These are phyloP conservation scores for Helotiales sp. DNA, from an alignment of 2,329 filamentous ascomycete species.

Conservation along the genomic window DNA sequence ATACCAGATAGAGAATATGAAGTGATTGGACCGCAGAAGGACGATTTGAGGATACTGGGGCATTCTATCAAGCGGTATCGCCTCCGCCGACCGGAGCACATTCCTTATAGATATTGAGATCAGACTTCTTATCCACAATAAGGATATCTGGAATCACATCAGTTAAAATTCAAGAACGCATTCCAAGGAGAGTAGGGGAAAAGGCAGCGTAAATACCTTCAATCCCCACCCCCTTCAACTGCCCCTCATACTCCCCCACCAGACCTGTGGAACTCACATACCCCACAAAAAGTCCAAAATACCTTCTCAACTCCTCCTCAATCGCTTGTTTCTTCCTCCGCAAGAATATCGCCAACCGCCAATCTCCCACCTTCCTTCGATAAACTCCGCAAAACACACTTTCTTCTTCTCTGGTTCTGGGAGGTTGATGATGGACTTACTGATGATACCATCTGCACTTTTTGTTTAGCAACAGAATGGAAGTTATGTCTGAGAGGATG, in stretches of 20 bases:
- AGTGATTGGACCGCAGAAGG: conserved; percentile 14
- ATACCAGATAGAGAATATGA: neutral
- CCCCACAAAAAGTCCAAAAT: conserved; percentile 61
- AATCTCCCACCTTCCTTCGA: conserved; percentile 62
- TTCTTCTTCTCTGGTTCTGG: conserved; percentile 58
- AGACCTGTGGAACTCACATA: conserved; percentile 63
- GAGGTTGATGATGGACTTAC: conserved; percentile 68
- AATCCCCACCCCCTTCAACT: conserved; percentile 57
- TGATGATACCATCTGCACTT: conserved; percentile 61
- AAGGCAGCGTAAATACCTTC: conserved; percentile 39
- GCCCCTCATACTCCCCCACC: conserved; percentile 56
- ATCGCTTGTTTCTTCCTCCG: conserved; percentile 55
- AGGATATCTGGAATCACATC: conserved; percentile 44
- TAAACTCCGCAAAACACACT: conserved; percentile 60
- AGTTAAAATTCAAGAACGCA: neutral
- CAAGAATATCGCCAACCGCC: conserved; percentile 64
- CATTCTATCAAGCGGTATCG: conserved; percentile 14
- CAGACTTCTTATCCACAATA: conserved; percentile 51
- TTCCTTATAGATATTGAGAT: conserved; percentile 53
- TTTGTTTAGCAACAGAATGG: conserved; percentile 50
- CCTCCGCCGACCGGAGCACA: conserved; percentile 11
- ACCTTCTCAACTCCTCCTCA: conserved; percentile 52
- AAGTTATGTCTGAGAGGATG: conserved; percentile 56
- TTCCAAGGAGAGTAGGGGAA: neutral
- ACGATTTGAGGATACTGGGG: conserved; percentile 25